A percentile compares a stretch with the other conserved stretches of the same genome.
Evolutionary conservation across 2,329 filamentous ascomycete genomes (phyloP).

Genomic region (Arthrobotrys sinensis): DNA sequence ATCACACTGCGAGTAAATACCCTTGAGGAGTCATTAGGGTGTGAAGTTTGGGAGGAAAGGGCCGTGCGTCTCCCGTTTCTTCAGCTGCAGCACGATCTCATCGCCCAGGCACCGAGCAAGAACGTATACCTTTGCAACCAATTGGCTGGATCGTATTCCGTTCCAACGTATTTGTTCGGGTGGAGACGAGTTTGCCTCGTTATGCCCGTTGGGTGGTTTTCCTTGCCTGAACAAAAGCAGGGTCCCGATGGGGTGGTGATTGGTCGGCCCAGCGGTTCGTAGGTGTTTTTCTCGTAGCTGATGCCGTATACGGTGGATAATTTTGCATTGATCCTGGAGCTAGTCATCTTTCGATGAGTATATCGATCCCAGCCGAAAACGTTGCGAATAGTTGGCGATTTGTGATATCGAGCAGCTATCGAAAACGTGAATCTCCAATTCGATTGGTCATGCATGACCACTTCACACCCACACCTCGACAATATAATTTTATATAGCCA

Average conservation of each 20-base stretch:
- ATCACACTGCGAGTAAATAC: neutral
- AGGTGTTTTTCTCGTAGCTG: slow-evolving; percentile 24
- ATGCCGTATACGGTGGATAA: slow-evolving; percentile 28
- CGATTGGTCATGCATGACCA: slow-evolving; percentile 32
- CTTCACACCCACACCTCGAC: slow-evolving; percentile 34
- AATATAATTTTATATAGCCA: neutral
- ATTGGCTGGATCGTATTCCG: slow-evolving; percentile 30
- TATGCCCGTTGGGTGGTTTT: slow-evolving; percentile 35
- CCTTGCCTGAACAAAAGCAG: slow-evolving; percentile 40
- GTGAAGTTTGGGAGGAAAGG: slow-evolving; percentile 36
- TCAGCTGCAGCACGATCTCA: slow-evolving; percentile 26
- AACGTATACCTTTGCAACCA: neutral
- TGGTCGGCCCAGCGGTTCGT: slow-evolving; percentile 13
- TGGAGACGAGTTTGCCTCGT: slow-evolving; percentile 53
- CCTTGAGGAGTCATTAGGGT: slow-evolving; percentile 14
- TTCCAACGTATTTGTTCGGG: slow-evolving; percentile 25
- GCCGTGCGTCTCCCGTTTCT: slow-evolving; percentile 45
- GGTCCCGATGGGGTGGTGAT: slow-evolving; percentile 40
- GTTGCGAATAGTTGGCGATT: slow-evolving; percentile 22
- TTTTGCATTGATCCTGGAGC: slow-evolving; percentile 34
- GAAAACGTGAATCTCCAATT: slow-evolving; percentile 1
- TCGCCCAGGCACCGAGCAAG: slow-evolving; percentile 32
- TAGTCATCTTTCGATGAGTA: slow-evolving; percentile 2
- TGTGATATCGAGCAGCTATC: slow-evolving; percentile 35
- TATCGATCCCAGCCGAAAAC: slow-evolving; percentile 4